Conservation (phyloP, 345 rosid species). For the Tarenaya hassleriana region DNA sequence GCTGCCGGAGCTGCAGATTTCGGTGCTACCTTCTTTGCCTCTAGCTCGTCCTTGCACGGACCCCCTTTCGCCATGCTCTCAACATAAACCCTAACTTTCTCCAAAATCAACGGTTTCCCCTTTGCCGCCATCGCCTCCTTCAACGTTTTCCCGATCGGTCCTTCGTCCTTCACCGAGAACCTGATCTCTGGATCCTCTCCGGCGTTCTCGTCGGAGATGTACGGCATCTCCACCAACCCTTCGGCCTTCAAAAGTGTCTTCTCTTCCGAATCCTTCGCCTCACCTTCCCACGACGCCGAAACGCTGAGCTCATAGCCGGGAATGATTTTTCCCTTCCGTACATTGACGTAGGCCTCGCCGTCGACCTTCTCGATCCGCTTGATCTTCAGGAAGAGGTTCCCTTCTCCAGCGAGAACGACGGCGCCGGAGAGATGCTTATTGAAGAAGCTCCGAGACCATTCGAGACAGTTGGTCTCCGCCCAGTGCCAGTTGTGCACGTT, state of each 20-base stretch:
- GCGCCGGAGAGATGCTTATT: conserved; percentile 43
- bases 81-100: conserved; percentile 66
- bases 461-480: conserved; percentile 90
- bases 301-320: conserved; percentile 88
- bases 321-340: conserved; percentile 87
- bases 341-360: conserved; percentile 93
- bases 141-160: conserved; percentile 59
- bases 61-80: conserved; percentile 80
- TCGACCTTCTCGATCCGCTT: conserved; percentile 68
- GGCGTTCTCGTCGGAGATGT: conserved; percentile 93
- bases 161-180: conserved; percentile 73
- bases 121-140: conserved; percentile 70
- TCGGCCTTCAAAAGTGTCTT: conserved; percentile 50
- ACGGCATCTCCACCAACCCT: conserved; percentile 79
- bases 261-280: conserved; percentile 69
- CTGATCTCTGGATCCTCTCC: conserved; percentile 83
- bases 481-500: conserved; percentile 99
- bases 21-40: conserved; percentile 52
- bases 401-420: conserved; percentile 60
- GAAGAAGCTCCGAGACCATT: conserved; percentile 71
- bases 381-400: conserved; percentile 46
- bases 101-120: conserved; percentile 70
- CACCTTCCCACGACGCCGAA: conserved; percentile 76
- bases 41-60: conserved; percentile 78
- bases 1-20: conserved; percentile 23